Conservation (phyloP, 305 asterid species). For the Rubia tinctorum region DNA sequence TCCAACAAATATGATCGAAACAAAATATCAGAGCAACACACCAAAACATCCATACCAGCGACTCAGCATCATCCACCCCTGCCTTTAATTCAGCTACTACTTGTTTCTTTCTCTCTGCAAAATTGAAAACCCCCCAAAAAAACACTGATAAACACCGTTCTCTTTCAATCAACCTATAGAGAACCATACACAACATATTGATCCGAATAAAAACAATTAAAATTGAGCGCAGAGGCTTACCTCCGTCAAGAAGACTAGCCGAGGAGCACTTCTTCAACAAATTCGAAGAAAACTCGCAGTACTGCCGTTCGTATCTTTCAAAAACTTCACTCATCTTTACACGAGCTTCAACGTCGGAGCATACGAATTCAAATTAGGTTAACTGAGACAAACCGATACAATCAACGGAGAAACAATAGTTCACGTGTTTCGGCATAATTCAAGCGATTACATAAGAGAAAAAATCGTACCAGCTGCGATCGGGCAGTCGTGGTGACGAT, state of each 20-base stretch:
- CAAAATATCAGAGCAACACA: background rate
- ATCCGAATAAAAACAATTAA: constrained; percentile 8
- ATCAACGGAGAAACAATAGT: background rate
- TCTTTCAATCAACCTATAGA: background rate
- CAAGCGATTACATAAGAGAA: background rate
- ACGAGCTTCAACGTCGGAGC: background rate
- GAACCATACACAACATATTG: background rate
- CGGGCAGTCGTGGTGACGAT: background rate
- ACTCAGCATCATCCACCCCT: constrained; percentile 74
- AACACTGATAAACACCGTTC: background rate
- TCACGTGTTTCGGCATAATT: background rate
- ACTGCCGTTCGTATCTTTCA: constrained; percentile 69
- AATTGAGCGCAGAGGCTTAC: constrained; percentile 23
- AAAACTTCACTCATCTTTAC: constrained; percentile 62
- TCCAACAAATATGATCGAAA: background rate
- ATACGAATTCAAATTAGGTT: constrained; percentile 4
- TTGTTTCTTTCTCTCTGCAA: constrained; percentile 75
- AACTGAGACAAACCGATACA: background rate
- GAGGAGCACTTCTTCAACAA: constrained; percentile 55
- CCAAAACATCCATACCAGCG: constrained; percentile 41
- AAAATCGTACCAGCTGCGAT: constrained; percentile 8
- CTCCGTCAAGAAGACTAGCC: constrained; percentile 62
- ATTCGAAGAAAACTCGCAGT: constrained; percentile 74
- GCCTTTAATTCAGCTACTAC: constrained; percentile 54
- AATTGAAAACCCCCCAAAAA: constrained; percentile 12